Percentiles rank a stretch among this genome's conserved stretches.
Evolutionary conservation across 148 eudicot species (phyloP).

Genomic region (Hydrangea macrophylla): DNA sequence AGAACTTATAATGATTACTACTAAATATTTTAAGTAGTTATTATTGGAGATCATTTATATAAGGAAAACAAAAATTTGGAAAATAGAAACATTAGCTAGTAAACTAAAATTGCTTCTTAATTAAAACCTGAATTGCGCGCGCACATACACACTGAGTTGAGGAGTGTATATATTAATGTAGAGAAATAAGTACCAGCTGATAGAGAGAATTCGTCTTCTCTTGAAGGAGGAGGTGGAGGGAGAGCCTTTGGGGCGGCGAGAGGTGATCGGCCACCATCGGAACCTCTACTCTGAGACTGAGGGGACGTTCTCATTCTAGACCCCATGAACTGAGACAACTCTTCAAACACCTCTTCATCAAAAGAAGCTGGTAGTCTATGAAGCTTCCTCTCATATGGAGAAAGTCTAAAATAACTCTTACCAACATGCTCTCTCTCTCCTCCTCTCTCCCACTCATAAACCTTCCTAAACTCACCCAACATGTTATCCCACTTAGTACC

Average conservation of each 20-base stretch:
- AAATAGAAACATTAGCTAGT: too few relatives aligned
- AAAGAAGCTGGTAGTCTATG: conserved; percentile 80
- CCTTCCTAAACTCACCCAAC: conserved; percentile 88
- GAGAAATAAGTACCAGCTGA: conserved; percentile 29
- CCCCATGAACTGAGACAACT: conserved; percentile 79
- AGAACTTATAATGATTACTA: too few relatives aligned
- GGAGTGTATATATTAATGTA: neutral
- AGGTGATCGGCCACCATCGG: conserved; percentile 20
- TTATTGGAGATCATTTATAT: too few relatives aligned
- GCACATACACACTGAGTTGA: neutral
- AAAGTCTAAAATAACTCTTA: conserved; percentile 72
- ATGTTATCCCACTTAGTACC: conserved; percentile 94
- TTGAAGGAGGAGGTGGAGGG: conserved; percentile 36
- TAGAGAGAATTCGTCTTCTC: conserved; percentile 41
- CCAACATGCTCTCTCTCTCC: conserved; percentile 62
- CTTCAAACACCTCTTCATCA: conserved; percentile 86
- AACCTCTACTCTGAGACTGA: neutral
- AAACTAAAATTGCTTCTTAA: too few relatives aligned
- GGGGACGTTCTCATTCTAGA: conserved; percentile 51
- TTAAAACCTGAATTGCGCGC: too few relatives aligned
- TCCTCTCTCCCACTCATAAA: conserved; percentile 83
- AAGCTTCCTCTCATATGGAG: conserved; percentile 66
- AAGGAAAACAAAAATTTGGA: too few relatives aligned
- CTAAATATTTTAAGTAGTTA: too few relatives aligned
- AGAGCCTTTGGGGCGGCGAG: conserved; percentile 24